A percentile compares a stretch with the other conserved stretches of the same genome.
These are phyloP conservation scores for Aspergillus costaricaensis DNA, from an alignment of 2,329 filamentous ascomycete genomes.

Conservation along the genomic window DNA sequence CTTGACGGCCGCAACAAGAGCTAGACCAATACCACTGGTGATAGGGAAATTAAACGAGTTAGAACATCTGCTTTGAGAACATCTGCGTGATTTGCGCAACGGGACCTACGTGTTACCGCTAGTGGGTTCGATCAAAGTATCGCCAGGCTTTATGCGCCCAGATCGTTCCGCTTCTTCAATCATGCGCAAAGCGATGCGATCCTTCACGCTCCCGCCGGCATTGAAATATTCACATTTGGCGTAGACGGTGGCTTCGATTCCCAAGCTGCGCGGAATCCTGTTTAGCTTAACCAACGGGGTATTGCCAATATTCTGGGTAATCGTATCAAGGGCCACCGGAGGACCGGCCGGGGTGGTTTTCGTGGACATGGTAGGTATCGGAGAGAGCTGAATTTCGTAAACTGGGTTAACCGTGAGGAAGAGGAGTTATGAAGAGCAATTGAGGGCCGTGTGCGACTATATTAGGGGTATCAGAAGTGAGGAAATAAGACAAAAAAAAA, in stretches of 20 bases:
- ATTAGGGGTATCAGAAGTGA: neutral
- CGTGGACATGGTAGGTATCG: constrained; percentile 45
- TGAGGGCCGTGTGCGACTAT: neutral
- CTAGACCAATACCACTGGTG: constrained; percentile 78
- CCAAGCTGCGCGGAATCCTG: constrained; percentile 85
- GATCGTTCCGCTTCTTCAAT: constrained; percentile 90
- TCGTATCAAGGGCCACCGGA: constrained; percentile 63
- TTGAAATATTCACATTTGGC: constrained; percentile 93
- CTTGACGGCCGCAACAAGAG: constrained; percentile 91
- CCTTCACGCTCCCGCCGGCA: constrained; percentile 90
- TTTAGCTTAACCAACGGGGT: constrained; percentile 94
- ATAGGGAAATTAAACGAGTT: neutral
- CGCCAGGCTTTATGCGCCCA: constrained; percentile 93
- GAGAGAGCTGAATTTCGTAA: neutral
- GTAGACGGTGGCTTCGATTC: constrained; percentile 85
- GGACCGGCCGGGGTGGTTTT: constrained; percentile 54
- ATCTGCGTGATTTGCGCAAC: neutral
- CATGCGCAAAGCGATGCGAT: constrained; percentile 95
- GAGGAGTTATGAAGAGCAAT: neutral
- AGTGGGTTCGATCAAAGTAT: constrained; percentile 96
- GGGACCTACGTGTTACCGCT: constrained; percentile 77
- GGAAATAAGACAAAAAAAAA: neutral
- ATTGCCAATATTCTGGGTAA: constrained; percentile 88
- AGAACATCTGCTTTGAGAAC: neutral
- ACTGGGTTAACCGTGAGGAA: neutral